Conservation (phyloP, 1,139 yeast species). For the Blastobotrys petasosporus region DNA sequence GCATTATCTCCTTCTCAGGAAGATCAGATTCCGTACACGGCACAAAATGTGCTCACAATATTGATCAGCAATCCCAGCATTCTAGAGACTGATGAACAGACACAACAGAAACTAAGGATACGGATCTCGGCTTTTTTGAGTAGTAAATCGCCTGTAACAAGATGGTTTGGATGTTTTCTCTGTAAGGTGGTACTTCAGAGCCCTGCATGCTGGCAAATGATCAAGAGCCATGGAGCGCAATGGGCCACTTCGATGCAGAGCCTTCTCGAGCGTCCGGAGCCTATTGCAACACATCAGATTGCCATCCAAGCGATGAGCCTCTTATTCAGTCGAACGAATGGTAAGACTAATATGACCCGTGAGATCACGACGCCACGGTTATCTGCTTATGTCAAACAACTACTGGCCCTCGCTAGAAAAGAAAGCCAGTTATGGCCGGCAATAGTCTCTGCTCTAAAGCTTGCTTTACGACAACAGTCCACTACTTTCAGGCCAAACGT, state of each 20-base stretch:
- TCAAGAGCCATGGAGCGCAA: slow-evolving; percentile 47
- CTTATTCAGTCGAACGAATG: slow-evolving; percentile 55
- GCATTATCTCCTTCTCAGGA: slow-evolving; percentile 21
- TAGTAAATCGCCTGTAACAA: slow-evolving; percentile 25
- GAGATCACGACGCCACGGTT: slow-evolving; percentile 79
- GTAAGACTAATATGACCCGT: slow-evolving; percentile 78
- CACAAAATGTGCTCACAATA: slow-evolving; percentile 17
- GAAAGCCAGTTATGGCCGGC: slow-evolving; percentile 36
- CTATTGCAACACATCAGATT: slow-evolving; percentile 42
- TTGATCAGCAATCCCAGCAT: slow-evolving; percentile 18
- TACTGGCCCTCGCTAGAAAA: slow-evolving; percentile 38
- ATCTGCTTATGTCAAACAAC: slow-evolving; percentile 52
- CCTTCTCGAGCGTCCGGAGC: slow-evolving; percentile 48
- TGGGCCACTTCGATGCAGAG: slow-evolving; percentile 53
- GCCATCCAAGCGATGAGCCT: slow-evolving; percentile 46
- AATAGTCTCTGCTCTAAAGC: slow-evolving; percentile 45
- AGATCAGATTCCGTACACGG: slow-evolving; percentile 15
- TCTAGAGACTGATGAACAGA: slow-evolving; percentile 21
- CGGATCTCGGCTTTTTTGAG: slow-evolving; percentile 36
- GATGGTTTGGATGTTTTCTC: slow-evolving; percentile 34
- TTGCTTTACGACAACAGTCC: slow-evolving; percentile 52
- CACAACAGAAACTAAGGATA: slow-evolving; percentile 32
- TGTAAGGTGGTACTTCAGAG: slow-evolving; percentile 26
- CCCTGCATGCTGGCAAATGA: slow-evolving; percentile 26
- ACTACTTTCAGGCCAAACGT: slow-evolving; percentile 80